Conservation (phyloP, 2,329 filamentous ascomycete species). For the Chaetomiaceae sp. region DNA sequence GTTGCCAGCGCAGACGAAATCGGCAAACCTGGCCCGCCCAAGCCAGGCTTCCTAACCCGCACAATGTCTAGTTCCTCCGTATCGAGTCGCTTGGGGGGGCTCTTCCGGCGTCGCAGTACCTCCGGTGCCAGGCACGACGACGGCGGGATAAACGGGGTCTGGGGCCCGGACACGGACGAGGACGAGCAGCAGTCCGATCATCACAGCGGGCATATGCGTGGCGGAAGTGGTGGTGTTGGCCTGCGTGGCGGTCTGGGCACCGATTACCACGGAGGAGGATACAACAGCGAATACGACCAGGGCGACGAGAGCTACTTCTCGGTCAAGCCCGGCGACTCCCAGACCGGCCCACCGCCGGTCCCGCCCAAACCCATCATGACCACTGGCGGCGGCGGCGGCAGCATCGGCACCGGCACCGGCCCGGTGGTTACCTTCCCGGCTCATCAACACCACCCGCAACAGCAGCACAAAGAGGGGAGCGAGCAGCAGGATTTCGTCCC, state of each 20-base stretch:
- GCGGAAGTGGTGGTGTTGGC: conserved; percentile 19
- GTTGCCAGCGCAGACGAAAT: conserved; percentile 26
- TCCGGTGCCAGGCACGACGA: conserved; percentile 43
- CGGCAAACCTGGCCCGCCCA: conserved; percentile 6
- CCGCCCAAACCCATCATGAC: conserved; percentile 5
- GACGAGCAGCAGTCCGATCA: conserved; percentile 14
- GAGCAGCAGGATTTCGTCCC: conserved; percentile 15
- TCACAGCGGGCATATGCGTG: not conserved
- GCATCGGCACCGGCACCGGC: not conserved
- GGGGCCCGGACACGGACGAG: conserved; percentile 43
- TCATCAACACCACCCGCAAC: not conserved
- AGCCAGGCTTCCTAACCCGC: conserved; percentile 22
- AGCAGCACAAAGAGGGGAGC: not conserved
- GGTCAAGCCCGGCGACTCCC: conserved; percentile 25
- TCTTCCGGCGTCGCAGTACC: conserved; percentile 42
- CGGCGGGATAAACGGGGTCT: conserved; percentile 53
- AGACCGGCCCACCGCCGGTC: not conserved
- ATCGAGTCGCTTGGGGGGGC: conserved; percentile 21
- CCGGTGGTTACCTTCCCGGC: too few species aligned
- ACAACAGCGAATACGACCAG: conserved; percentile 43
- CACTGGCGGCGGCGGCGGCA: not conserved
- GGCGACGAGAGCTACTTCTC: conserved; percentile 58
- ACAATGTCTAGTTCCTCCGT: conserved; percentile 33
- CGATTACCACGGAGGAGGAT: not conserved
- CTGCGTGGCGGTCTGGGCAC: conserved; percentile 38